Conservation (phyloP, 331 rosid species). For the Malus hybrid region DNA sequence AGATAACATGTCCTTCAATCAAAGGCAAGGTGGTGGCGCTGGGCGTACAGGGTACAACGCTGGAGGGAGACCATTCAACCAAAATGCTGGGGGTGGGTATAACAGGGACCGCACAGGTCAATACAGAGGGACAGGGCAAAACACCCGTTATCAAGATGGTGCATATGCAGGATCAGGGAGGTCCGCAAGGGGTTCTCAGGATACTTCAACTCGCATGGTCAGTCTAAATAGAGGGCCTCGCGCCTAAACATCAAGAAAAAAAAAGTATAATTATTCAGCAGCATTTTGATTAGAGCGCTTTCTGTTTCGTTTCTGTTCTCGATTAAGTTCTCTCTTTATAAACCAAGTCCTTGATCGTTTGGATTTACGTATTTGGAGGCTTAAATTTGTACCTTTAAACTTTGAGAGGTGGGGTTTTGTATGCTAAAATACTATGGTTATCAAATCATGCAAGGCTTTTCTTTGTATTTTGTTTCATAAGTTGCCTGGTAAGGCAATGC, state of each 20-base stretch:
- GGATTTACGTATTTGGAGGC: background rate
- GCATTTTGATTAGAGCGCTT: background rate
- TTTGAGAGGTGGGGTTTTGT: background rate
- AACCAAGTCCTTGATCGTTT: background rate
- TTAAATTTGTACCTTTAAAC: background rate
- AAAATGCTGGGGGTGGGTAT: slow-evolving; percentile 48
- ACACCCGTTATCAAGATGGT: slow-evolving; percentile 26
- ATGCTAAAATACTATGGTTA: background rate
- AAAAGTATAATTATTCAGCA: background rate
- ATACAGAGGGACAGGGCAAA: slow-evolving; percentile 38
- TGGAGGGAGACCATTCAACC: slow-evolving; percentile 36
- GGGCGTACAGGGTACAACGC: slow-evolving; percentile 60
- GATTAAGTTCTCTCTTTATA: background rate
- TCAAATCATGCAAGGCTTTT: background rate
- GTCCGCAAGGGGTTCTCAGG: slow-evolving; percentile 61
- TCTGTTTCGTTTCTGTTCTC: background rate
- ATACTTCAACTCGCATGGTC: slow-evolving; percentile 68
- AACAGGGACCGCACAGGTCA: slow-evolving; percentile 52
- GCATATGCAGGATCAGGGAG: slow-evolving; percentile 11
- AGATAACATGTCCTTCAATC: slow-evolving; percentile 45
- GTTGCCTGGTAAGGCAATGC: background rate
- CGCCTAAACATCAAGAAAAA: slow-evolving; percentile 11
- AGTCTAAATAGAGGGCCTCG: slow-evolving; percentile 62
- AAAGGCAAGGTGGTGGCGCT: slow-evolving; percentile 58
- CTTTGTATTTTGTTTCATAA: background rate